phyloP scores from a whole-genome alignment of 2,329 filamentous ascomycete genomes.

The Chaetomium globosum region DNA sequence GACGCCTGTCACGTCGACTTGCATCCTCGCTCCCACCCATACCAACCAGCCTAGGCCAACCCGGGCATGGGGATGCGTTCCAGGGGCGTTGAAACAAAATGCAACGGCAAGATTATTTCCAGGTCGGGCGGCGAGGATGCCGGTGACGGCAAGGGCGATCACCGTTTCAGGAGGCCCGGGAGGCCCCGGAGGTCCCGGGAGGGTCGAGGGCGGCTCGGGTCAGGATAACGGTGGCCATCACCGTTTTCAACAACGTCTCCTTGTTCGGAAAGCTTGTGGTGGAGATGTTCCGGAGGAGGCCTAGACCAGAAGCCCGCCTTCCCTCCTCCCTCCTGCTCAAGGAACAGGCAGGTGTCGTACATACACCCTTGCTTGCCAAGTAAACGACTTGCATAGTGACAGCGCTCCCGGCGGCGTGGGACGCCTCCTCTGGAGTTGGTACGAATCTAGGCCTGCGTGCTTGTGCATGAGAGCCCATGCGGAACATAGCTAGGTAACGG shows the following conservation, averaged over 20 bases:
- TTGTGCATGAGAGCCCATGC: neutral
- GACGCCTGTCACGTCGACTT: neutral
- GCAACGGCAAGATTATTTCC: neutral
- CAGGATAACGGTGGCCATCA: neutral
- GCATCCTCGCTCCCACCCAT: neutral
- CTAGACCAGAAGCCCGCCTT: neutral
- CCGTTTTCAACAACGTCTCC: neutral
- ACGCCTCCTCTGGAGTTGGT: neutral
- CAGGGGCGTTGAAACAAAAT: slow-evolving; percentile 18
- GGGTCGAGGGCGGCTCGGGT: neutral
- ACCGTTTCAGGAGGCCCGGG: slow-evolving; percentile 16
- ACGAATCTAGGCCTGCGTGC: neutral
- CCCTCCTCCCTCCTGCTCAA: neutral
- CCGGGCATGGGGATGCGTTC: neutral
- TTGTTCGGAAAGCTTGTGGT: neutral
- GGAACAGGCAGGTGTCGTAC: neutral
- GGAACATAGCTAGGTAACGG: neutral
- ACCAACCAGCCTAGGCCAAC: neutral
- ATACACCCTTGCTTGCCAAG: neutral
- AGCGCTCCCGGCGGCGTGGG: neutral
- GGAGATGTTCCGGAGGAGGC: neutral
- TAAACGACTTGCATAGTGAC: neutral
- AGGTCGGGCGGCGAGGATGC: slow-evolving; percentile 13
- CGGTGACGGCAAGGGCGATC: slow-evolving; percentile 21
- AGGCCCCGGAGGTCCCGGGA: neutral